phyloP scores from a whole-genome alignment of 495 filamentous ascomycete species.

The Neurospora tetraspora region DNA sequence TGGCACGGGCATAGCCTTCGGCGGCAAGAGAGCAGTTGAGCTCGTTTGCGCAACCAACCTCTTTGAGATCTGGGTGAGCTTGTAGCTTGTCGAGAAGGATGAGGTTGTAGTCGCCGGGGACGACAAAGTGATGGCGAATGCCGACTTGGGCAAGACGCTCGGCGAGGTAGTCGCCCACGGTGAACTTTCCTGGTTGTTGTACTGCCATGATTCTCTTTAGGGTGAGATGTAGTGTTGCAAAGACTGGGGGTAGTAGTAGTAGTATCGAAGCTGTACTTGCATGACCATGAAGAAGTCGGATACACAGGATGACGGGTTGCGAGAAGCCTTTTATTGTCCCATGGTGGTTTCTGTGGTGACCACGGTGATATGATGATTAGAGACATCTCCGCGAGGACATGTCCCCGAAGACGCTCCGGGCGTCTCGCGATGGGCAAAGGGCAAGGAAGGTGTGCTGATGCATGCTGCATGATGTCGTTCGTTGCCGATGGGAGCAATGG shows the following conservation, averaged over 20 bases:
- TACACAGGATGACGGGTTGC: background rate
- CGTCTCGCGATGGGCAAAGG: background rate
- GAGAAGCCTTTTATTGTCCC: background rate
- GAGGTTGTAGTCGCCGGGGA: constrained; percentile 67
- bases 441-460: background rate
- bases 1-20: constrained; percentile 66
- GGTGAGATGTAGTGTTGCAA: background rate
- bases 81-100: constrained; percentile 53
- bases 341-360: background rate
- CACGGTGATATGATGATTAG: background rate
- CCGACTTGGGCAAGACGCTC: constrained; percentile 59
- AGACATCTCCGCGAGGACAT: background rate
- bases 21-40: constrained; percentile 68
- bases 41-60: constrained; percentile 65
- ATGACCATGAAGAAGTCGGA: background rate
- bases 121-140: constrained; percentile 49
- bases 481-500: background rate
- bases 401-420: background rate
- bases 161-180: constrained; percentile 52
- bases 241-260: background rate
- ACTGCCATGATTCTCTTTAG: background rate
- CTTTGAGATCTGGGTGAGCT: constrained; percentile 45
- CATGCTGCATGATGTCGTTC: background rate
- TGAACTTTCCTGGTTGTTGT: constrained; percentile 6
- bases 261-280: background rate